A percentile compares a stretch with the other conserved stretches of the same genome.
Conservation (phyloP, 768 basidiomycete genomes). For the Nevesoporus exiguus region DNA sequence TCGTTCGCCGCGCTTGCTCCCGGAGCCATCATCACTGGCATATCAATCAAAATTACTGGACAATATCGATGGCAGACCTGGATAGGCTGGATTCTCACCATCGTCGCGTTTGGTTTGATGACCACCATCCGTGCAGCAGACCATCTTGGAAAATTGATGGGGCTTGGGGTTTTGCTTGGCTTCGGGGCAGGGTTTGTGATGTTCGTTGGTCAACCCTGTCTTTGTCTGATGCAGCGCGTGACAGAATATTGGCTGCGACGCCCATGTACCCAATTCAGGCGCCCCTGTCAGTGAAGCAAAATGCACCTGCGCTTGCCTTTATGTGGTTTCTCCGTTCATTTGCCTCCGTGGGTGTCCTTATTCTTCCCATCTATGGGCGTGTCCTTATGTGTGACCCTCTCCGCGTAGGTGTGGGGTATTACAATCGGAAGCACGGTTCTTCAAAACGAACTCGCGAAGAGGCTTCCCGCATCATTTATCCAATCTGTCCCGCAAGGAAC, state of each 20-base stretch:
- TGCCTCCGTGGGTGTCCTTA: conserved; percentile 30
- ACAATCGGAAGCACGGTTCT: neutral
- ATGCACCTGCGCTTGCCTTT: no score
- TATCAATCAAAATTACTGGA: conserved; percentile 24
- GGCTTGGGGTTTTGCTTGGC: neutral
- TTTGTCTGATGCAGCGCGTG: no score
- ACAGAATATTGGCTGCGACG: neutral
- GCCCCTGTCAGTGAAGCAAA: neutral
- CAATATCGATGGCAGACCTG: conserved; percentile 27
- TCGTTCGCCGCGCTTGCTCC: conserved; percentile 26
- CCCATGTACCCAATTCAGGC: no score
- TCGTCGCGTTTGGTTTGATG: conserved; percentile 37
- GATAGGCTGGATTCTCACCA: conserved; percentile 7
- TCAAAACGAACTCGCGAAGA: no score
- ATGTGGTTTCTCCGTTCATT: conserved; percentile 13
- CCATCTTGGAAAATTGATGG: neutral
- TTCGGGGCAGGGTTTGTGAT: neutral
- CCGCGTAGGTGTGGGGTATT: neutral
- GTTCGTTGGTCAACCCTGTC: neutral
- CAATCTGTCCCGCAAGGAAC: neutral
- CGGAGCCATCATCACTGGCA: conserved; percentile 30
- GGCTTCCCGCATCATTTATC: neutral
- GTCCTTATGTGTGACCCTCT: neutral
- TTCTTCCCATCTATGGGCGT: neutral
- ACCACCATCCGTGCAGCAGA: conserved; percentile 18